Conservation (phyloP, 768 basidiomycete species). For the Hypsizygus marmoreus region DNA sequence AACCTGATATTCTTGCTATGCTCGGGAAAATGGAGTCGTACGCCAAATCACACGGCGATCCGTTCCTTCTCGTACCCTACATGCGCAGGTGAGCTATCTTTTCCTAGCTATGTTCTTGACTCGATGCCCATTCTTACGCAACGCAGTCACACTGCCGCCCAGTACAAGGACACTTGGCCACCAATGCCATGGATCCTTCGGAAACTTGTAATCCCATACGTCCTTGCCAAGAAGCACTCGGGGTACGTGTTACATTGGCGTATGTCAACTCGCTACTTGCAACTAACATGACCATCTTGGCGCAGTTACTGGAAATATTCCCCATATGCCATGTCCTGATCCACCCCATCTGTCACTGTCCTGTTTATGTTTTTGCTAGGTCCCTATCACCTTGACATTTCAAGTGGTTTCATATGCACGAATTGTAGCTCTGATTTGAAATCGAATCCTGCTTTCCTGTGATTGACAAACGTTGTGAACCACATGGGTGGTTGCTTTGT, state of each 20-base stretch:
- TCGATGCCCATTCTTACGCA: neutral
- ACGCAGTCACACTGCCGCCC: slow-evolving; percentile 38
- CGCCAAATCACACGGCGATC: slow-evolving; percentile 35
- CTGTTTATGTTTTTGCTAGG: neutral
- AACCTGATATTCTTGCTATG: slow-evolving; percentile 28
- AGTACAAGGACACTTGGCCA: slow-evolving; percentile 38
- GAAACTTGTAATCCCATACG: slow-evolving; percentile 36
- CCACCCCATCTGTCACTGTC: neutral
- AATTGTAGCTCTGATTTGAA: too few species aligned
- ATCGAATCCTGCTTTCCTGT: too few species aligned
- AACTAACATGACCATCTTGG: neutral
- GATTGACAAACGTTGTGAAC: too few species aligned
- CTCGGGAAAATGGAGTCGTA: slow-evolving; percentile 27
- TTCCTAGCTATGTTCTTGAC: neutral
- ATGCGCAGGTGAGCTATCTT: slow-evolving; percentile 32
- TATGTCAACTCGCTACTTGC: neutral
- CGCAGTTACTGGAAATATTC: slow-evolving; percentile 41
- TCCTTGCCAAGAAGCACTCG: slow-evolving; percentile 33
- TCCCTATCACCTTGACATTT: neutral
- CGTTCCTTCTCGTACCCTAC: slow-evolving; percentile 34
- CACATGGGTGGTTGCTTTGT: too few species aligned
- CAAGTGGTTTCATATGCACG: neutral
- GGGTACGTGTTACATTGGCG: slow-evolving; percentile 29
- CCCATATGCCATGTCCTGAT: slow-evolving; percentile 31
- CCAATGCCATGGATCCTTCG: slow-evolving; percentile 39